Evolutionary conservation across 192 early-diverging fungal genomes (phyloP), one percentile per base, ranked within the genome.

Genomic region (Coemansia asiatica): DNA sequence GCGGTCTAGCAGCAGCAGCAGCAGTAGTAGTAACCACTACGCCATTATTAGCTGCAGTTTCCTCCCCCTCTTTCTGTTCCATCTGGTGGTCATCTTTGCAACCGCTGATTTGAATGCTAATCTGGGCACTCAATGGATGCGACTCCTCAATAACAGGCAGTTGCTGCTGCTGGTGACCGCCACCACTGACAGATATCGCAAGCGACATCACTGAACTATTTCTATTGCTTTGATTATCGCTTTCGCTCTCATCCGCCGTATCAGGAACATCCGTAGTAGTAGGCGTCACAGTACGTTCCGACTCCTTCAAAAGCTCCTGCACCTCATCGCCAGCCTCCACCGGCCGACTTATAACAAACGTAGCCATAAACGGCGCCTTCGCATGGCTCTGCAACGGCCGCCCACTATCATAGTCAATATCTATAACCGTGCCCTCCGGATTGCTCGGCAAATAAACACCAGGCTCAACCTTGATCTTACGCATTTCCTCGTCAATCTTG

Each of bases 311-410:
- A 53, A 82, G 66, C 67, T 82, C 86, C 76, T 81, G 79, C 33
- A 86, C 72, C 28, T 88, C 81, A n/a, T 88, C 89, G 5, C 85
- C 84, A 36, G 81, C 83, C 36, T 76, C 78, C 9, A 61, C 69
- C 6, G 82, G 84, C 74, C 86, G 87, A 54, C 89, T 84, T 28
- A 97, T 87, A 64, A 95, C 84, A 79, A 99, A 99, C 1, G 96
- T 96, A 23, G 96, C 96, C 94, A 99, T 94, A 75, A 98, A 99
- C 25, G 97, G 97, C 2, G 97, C 95, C 83, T 99, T 99, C 49
- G 97, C 97, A 67, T 99, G 97, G 56, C 87, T 90, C 79, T 99
- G 97, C 36, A 99, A 80, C 48, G 97, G 95, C 22, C 94, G 82
- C 18, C 97, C 97, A 26, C 94, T 96, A 21, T 87, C 86, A 63